phyloP scores from a whole-genome alignment of 2,329 filamentous ascomycete species.

The Verticillium nubilum region DNA sequence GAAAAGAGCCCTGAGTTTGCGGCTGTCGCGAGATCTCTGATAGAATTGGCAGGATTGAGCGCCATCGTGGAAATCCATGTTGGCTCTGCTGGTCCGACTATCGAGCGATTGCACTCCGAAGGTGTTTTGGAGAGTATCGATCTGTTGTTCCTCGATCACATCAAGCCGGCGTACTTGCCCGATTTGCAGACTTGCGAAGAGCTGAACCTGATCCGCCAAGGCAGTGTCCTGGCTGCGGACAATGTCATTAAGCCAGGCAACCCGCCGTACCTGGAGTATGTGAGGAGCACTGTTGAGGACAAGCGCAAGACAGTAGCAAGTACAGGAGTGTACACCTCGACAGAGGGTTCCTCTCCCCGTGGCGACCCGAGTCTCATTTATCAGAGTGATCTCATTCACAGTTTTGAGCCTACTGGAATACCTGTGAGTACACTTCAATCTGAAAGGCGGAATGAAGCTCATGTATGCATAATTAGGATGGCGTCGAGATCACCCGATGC shows the following conservation, averaged over 20 bases:
- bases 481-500: slow-evolving; percentile 60
- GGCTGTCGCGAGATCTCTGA: slow-evolving; percentile 61
- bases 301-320: slow-evolving; percentile 44
- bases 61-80: slow-evolving; percentile 66
- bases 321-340: not conserved
- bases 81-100: slow-evolving; percentile 61
- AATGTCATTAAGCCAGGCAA: slow-evolving; percentile 69
- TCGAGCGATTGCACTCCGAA: slow-evolving; percentile 51
- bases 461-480: slow-evolving; percentile 42
- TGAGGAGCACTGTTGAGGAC: slow-evolving; percentile 56
- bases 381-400: slow-evolving; percentile 56
- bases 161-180: slow-evolving; percentile 68
- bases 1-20: slow-evolving; percentile 72
- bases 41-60: slow-evolving; percentile 67
- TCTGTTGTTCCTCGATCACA: slow-evolving; percentile 75
- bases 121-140: slow-evolving; percentile 57
- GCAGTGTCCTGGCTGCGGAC: slow-evolving; percentile 61
- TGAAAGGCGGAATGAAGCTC: not conserved
- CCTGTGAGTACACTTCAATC: slow-evolving; percentile 41
- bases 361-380: slow-evolving; percentile 64
- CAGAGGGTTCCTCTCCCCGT: not conserved
- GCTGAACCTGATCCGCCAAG: slow-evolving; percentile 56
- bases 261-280: slow-evolving; percentile 65
- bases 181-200: slow-evolving; percentile 76
- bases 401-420: slow-evolving; percentile 63